Percentiles rank a stretch among this genome's conserved stretches.
These are phyloP conservation scores for Rhinocladiella mackenziei DNA, from an alignment of 2,329 filamentous ascomycete species.

Conservation along the genomic window DNA sequence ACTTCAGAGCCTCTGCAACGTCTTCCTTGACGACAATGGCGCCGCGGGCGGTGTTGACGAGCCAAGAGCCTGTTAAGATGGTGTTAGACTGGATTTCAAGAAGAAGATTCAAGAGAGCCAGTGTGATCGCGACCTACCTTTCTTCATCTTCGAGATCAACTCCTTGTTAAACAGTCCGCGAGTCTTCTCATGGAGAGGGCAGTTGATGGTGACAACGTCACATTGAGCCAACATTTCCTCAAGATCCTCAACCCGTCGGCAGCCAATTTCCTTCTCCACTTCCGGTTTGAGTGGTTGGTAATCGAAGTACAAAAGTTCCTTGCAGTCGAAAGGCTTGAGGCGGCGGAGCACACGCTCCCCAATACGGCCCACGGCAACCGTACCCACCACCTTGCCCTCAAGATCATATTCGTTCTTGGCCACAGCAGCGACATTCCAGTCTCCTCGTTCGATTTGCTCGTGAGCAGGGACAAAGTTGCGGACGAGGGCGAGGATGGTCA, in stretches of 20 bases:
- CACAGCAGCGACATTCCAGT: slow-evolving; percentile 92
- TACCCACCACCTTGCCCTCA: slow-evolving; percentile 95
- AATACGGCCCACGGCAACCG: slow-evolving; percentile 94
- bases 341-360: slow-evolving; percentile 95
- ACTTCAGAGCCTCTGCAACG: slow-evolving; percentile 87
- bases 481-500: slow-evolving; percentile 94
- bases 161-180: slow-evolving; percentile 98
- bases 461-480: slow-evolving; percentile 98
- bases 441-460: slow-evolving; percentile 81
- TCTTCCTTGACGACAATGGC: slow-evolving; percentile 99
- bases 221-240: slow-evolving; percentile 94
- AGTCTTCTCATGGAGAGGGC: slow-evolving; percentile 97
- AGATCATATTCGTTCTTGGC: slow-evolving; percentile 99
- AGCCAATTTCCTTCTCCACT: slow-evolving; percentile 92
- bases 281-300: slow-evolving; percentile 90
- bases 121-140: slow-evolving; percentile 54
- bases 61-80: slow-evolving; percentile 67
- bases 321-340: slow-evolving; percentile 97
- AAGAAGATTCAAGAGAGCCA: slow-evolving; percentile 1
- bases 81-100: slow-evolving; percentile 5
- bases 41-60: slow-evolving; percentile 97
- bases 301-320: slow-evolving; percentile 98
- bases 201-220: slow-evolving; percentile 99
- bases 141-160: slow-evolving; percentile 98
- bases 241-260: slow-evolving; percentile 78